A percentile compares a stretch with the other conserved stretches of the same genome.
These are phyloP conservation scores for Sedum album DNA, from an alignment of 164 flowering plant genomes.

Conservation along the genomic window DNA sequence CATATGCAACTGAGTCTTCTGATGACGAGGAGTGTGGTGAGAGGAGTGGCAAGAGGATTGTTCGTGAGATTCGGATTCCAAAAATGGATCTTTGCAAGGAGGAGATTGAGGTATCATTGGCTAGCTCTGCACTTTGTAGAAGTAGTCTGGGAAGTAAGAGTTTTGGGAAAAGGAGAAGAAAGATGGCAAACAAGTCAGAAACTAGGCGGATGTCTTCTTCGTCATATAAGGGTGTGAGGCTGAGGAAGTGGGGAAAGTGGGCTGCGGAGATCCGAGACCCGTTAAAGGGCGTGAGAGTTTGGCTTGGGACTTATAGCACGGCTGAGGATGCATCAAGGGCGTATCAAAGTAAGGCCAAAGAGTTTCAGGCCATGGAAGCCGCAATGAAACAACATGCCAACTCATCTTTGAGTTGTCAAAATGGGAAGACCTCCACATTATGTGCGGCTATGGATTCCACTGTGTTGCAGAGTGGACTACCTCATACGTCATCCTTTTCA, in stretches of 20 bases:
- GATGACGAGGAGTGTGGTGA: background rate
- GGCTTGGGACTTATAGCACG: slow-evolving; percentile 81
- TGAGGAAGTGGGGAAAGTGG: slow-evolving; percentile 89
- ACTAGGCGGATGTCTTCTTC: slow-evolving; percentile 11
- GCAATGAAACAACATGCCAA: background rate
- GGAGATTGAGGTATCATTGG: slow-evolving; percentile 9
- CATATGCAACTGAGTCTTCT: slow-evolving; percentile 72
- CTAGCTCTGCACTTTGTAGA: slow-evolving; percentile 43
- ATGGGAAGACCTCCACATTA: background rate
- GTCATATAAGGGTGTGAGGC: slow-evolving; percentile 63
- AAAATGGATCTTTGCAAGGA: background rate
- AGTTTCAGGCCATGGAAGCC: slow-evolving; percentile 23
- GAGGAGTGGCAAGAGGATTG: background rate
- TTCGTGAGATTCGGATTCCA: background rate
- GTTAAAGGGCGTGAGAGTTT: slow-evolving; percentile 34
- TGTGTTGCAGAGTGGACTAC: background rate
- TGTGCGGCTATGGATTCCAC: slow-evolving; percentile 1
- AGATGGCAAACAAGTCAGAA: slow-evolving; percentile 17
- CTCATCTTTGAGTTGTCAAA: background rate
- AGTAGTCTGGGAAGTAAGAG: slow-evolving; percentile 12
- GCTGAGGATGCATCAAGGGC: slow-evolving; percentile 70
- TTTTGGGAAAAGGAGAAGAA: slow-evolving; percentile 14
- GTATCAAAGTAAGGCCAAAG: slow-evolving; percentile 38
- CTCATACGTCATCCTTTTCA: slow-evolving; percentile 10
- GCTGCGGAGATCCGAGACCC: slow-evolving; percentile 95